Conservation (phyloP, 2,329 filamentous ascomycete species). For the Fonsecaea pedrosoi region DNA sequence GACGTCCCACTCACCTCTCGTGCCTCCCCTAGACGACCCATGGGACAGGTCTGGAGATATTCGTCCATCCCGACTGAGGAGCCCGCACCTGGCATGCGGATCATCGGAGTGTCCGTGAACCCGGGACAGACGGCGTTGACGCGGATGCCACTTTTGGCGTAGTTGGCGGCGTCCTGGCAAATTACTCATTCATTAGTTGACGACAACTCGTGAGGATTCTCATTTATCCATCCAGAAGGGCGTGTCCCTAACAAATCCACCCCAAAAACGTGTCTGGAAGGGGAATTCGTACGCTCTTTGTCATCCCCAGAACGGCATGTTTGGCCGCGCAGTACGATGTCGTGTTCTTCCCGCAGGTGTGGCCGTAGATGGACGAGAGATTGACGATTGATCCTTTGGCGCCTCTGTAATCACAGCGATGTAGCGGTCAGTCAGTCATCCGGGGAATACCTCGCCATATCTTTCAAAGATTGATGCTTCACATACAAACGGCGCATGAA, state of each 20-base stretch:
- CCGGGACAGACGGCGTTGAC: slow-evolving; percentile 22
- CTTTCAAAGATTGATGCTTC: not conserved
- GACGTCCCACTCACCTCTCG: slow-evolving; percentile 5
- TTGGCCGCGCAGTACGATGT: slow-evolving; percentile 14
- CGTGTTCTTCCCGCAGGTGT: slow-evolving; percentile 6
- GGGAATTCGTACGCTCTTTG: slow-evolving; percentile 2
- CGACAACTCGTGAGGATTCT: not conserved
- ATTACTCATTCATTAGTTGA: not conserved
- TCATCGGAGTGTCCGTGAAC: slow-evolving; percentile 14
- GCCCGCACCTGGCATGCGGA: slow-evolving; percentile 3
- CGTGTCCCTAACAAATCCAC: not conserved
- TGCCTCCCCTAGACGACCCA: slow-evolving; percentile 17
- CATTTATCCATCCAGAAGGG: too few species aligned
- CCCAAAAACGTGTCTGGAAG: not conserved
- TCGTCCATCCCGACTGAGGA: slow-evolving; percentile 13
- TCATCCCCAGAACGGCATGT: slow-evolving; percentile 18
- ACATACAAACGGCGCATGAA: not conserved
- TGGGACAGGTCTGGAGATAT: slow-evolving; percentile 2
- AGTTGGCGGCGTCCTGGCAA: slow-evolving; percentile 10
- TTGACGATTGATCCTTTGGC: slow-evolving; percentile 16
- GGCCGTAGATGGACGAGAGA: slow-evolving; percentile 21
- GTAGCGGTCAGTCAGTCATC: not conserved
- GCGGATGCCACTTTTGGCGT: slow-evolving; percentile 17
- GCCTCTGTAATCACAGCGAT: not conserved
- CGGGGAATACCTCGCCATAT: not conserved